Evolutionary conservation across 2,329 filamentous ascomycete genomes (phyloP).

Genomic region (Erysiphe neolycopersici): DNA sequence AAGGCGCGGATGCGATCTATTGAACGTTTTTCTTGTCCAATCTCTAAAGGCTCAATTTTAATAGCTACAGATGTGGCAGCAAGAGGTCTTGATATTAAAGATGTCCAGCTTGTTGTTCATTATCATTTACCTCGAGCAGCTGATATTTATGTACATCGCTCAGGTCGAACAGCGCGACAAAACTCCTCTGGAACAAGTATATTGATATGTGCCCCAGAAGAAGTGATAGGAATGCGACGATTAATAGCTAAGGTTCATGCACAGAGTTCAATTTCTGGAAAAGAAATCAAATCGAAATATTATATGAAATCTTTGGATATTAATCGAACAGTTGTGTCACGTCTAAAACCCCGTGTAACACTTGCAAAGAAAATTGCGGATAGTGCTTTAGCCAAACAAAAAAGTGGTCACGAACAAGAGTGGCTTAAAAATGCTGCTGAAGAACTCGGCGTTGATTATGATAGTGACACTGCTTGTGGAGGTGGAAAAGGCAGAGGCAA

Average conservation of each 20-base stretch:
- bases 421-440: constrained; percentile 69
- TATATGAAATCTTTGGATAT: constrained; percentile 61
- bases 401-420: constrained; percentile 55
- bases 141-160: constrained; percentile 85
- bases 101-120: constrained; percentile 72
- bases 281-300: constrained; percentile 16
- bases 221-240: constrained; percentile 59
- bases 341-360: constrained; percentile 49
- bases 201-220: constrained; percentile 71
- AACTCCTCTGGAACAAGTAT: constrained; percentile 54
- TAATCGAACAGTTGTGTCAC: constrained; percentile 50
- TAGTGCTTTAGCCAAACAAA: constrained; percentile 60
- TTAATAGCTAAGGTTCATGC: constrained; percentile 75
- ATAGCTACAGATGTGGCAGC: constrained; percentile 87
- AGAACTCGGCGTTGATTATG: constrained; percentile 81
- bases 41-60: constrained; percentile 35
- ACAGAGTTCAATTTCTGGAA: constrained; percentile 17
- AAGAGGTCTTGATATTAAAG: constrained; percentile 75
- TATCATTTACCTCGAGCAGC: constrained; percentile 85
- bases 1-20: constrained; percentile 84
- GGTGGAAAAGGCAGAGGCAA: constrained; percentile 41
- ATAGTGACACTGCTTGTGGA: constrained; percentile 50
- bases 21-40: constrained; percentile 54
- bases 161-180: constrained; percentile 76
- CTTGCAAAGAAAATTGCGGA: constrained; percentile 79